Base-by-base conservation (phyloP, 495 filamentous ascomycete species). In the Xylaria venustula region DNA sequence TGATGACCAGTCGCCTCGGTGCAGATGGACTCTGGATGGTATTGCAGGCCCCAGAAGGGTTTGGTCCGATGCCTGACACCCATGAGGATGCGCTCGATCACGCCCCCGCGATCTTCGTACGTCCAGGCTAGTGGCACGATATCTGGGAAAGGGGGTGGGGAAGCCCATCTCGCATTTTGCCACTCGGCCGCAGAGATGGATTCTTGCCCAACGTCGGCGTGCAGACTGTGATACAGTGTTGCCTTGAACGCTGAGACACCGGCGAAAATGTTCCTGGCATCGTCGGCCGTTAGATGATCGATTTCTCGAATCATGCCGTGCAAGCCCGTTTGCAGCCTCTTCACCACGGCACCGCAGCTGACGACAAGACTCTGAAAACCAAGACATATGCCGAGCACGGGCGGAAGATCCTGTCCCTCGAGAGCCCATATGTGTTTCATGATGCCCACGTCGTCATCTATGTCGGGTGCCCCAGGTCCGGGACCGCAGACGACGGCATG, bases 1-100 rank as follows among this genome's bases (percentile, higher is more conserved):
- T 76, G 71, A 25, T 78, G 81, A 30, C 90, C 89, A 30, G 85
- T 82, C n/a, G 77, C 65, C 50, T 84, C 84, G 4, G 94, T 96
- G 68, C 93, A 97, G 63, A 95, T 88, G 0, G 91, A 96, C 71
- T 98, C 94, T 0, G 93, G 93, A 68, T 98, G 94, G 70, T 93
- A 98, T 67, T 98, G 94, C 34, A 98, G 77, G 0, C 88, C 94
- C 87, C 88, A 96, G 64, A 93, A 95, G 5, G 94, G 94, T 64
- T 87, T 90, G 2, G 64, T 60, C 25, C 48, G 73, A 69, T 97
- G 92, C 49, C 76, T 83, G 19, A 88, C 85, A 2, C 82, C 90
- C 89, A 96, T 95, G 42, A 95, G 77, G 20, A 96, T 88, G 25
- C 77, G 73, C 57, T 85, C 79, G 71, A 73, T 76, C 64, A 72